These are phyloP conservation scores for Phylloporus sp. DNA, from an alignment of 1,284 basidiomycete genomes.

Conservation along the genomic window DNA sequence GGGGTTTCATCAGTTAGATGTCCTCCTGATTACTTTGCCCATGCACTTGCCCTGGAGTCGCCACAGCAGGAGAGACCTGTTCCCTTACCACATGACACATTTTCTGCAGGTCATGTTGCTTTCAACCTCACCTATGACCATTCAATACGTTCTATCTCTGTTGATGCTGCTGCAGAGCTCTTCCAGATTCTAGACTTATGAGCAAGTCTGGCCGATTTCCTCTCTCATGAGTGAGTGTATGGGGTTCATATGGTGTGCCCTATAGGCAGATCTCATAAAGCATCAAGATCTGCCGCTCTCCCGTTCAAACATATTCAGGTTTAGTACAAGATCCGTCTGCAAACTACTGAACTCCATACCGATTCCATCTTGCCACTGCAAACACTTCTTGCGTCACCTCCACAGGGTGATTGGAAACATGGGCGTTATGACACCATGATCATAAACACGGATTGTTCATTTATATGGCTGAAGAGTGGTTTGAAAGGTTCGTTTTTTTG, in stretches of 20 bases:
- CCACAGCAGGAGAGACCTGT: not conserved
- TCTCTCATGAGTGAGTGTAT: no score
- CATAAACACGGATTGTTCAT: not conserved
- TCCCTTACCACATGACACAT: not conserved
- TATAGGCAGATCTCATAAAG: not conserved
- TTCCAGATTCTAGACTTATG: not conserved
- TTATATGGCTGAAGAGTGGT: not conserved
- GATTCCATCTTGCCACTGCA: not conserved
- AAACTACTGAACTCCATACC: not conserved
- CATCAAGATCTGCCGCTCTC: not conserved
- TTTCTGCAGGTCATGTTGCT: not conserved
- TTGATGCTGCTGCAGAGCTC: not conserved
- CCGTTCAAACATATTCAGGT: not conserved
- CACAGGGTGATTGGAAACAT: not conserved
- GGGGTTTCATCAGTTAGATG: not conserved
- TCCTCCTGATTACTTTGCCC: not conserved
- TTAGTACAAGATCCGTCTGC: not conserved
- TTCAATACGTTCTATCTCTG: no score
- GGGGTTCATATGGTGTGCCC: not conserved
- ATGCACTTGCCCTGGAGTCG: not conserved
- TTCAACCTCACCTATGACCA: conserved; percentile 7
- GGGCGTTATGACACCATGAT: not conserved
- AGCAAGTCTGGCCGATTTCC: not conserved
- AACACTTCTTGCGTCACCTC: not conserved
- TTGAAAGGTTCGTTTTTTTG: not conserved